Base-by-base conservation (phyloP, 352 stramenopile genomes). In the Chrysophaeum taylorii region DNA sequence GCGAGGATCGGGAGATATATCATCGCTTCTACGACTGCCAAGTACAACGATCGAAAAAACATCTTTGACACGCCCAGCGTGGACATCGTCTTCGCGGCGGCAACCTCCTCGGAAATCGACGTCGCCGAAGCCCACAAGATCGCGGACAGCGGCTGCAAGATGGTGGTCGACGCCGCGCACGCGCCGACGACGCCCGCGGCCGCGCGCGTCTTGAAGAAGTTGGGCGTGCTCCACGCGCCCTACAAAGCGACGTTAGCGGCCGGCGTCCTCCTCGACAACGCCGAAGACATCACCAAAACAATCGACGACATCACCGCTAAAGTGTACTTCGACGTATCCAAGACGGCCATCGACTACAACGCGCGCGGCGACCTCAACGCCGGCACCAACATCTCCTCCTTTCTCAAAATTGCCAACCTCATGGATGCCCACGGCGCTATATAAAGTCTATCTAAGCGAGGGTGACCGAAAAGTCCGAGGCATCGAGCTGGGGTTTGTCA, bases 361-460 rank as follows among this genome's bases (percentile, higher is more conserved):
- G 79, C 77, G 21, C 77, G 84, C 68, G 85, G 85, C 21, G 85
- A 92, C 75, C 77, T 88, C 52, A 83, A 84, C 62, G 78, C 81
- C n/a, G 94, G 94, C 63, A 85, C 89, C 33, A 97, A 95, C 80
- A 98, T 99, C 81, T 85, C 87, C 42, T 93, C 92, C 78, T 99
- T 99, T 77, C 86, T 97, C 70, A 89, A 89, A 57, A 92, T 99
- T 43, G 94, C 92, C 12, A 89, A 97, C 75, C 89, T 90, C 73
- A 98, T 98, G 92, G 90, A 97, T 76, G 81, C 84, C 72, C 94
- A 98, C 83, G 94, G 94, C 60, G 91, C 91, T 25, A 92, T 98
- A 61, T 98, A 94, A 85, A n/a, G n/a, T n/a, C n/a, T n/a, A n/a
- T n/a, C n/a, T n/a, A n/a, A n/a, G n/a, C n/a, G n/a, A n/a, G n/a